A percentile compares a stretch with the other conserved stretches of the same genome.
phyloP scores from a whole-genome alignment of 208 protist genomes.

The Spongospora subterranea region DNA sequence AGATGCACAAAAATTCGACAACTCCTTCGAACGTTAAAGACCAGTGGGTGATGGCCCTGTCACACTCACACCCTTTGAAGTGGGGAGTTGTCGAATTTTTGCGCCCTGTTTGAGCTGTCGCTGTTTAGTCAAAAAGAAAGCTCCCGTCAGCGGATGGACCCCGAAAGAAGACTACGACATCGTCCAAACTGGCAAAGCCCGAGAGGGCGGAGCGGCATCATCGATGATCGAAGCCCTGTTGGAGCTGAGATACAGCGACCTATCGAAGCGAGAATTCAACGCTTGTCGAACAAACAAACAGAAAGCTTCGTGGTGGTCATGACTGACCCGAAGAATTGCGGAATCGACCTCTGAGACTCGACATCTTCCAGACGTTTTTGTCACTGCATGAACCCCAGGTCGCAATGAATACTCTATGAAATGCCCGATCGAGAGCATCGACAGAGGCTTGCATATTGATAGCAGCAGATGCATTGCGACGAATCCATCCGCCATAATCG shows the following conservation, averaged over 20 bases:
- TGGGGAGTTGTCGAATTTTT: no score
- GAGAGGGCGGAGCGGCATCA: no score
- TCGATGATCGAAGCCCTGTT: no score
- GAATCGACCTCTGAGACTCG: not conserved
- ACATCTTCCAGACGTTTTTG: slow-evolving; percentile 51
- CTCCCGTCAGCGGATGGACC: no score
- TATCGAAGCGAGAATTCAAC: not conserved
- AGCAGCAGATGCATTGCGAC: not conserved
- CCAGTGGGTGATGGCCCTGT: no score
- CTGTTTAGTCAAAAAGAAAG: no score
- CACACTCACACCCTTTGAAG: no score
- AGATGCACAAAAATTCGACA: no score
- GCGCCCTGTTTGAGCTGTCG: no score
- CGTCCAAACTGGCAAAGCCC: no score
- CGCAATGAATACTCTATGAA: slow-evolving; percentile 42
- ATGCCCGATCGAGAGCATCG: not conserved
- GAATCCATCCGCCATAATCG: not conserved
- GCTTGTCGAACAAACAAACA: not conserved
- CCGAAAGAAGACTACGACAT: no score
- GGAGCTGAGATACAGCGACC: not conserved
- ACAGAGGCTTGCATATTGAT: slow-evolving; percentile 48
- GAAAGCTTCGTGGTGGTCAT: not conserved
- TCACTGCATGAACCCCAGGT: slow-evolving; percentile 48
- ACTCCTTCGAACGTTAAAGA: no score
- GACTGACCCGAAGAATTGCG: not conserved